These are phyloP conservation scores for Bruguiera parviflora DNA, from an alignment of 345 rosid species.

Conservation along the genomic window DNA sequence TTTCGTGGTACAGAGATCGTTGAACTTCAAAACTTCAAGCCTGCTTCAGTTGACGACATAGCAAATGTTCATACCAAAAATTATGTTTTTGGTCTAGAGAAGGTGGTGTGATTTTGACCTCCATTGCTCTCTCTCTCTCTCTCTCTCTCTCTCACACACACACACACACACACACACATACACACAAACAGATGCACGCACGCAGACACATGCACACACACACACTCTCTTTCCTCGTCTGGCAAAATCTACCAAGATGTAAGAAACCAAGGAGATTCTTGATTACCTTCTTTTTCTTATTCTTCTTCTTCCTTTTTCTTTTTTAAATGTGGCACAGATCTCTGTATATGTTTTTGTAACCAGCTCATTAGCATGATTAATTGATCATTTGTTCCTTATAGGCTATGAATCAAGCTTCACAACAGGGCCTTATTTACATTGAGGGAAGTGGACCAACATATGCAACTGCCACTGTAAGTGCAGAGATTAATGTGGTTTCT, in stretches of 20 bases:
- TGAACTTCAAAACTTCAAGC: slow-evolving; percentile 65
- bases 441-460: slow-evolving; percentile 94
- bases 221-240: too few species aligned
- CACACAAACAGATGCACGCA: too few species aligned
- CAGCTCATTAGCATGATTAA: not conserved
- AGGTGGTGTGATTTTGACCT: slow-evolving; percentile 38
- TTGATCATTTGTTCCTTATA: slow-evolving; percentile 20
- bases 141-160: too few species aligned
- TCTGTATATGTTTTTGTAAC: not conserved
- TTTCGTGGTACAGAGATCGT: slow-evolving; percentile 62
- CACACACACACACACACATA: too few species aligned
- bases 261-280: too few species aligned
- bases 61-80: slow-evolving; percentile 71
- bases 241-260: too few species aligned
- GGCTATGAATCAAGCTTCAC: slow-evolving; percentile 82
- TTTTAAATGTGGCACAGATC: too few species aligned
- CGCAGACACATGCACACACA: too few species aligned
- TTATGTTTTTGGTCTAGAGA: slow-evolving; percentile 78
- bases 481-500: slow-evolving; percentile 7
- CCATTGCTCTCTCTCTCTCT: not conserved
- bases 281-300: too few species aligned
- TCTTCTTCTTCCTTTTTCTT: too few species aligned
- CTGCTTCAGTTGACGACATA: slow-evolving; percentile 73
- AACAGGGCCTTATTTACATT: slow-evolving; percentile 64
- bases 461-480: slow-evolving; percentile 76